A percentile compares a stretch with the other conserved stretches of the same genome.
phyloP scores from a whole-genome alignment of 148 eudicot genomes.

The Rheum nobile region DNA sequence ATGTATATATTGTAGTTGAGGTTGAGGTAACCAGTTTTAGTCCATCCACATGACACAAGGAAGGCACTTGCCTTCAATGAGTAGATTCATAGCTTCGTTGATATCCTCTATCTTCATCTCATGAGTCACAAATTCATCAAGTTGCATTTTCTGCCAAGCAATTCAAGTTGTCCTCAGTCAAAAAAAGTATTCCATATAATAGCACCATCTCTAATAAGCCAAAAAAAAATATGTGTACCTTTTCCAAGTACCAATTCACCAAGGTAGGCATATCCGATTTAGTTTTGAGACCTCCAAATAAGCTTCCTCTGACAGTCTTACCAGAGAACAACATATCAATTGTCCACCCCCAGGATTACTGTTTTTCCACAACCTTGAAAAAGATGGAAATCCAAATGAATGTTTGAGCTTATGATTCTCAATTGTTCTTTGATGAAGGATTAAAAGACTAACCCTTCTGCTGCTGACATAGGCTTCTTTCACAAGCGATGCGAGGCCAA shows the following conservation, averaged over 20 bases:
- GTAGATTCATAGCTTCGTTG: conserved; percentile 67
- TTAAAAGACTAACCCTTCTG: conserved; percentile 29
- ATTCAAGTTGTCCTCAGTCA: background rate
- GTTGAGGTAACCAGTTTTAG: background rate
- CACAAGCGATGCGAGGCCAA: conserved; percentile 51
- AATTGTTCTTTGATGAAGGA: background rate
- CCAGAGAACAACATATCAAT: conserved; percentile 12
- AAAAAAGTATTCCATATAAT: background rate
- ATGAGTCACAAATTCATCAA: conserved; percentile 66
- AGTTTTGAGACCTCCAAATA: conserved; percentile 22
- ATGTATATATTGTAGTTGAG: background rate
- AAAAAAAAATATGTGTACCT: conserved; percentile 4
- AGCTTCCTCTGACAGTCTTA: conserved; percentile 15
- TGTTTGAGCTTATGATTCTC: background rate
- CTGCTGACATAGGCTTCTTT: conserved; percentile 59
- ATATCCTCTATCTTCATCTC: conserved; percentile 64
- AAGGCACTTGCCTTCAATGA: conserved; percentile 50
- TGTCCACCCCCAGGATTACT: conserved; percentile 17
- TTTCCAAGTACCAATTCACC: conserved; percentile 19
- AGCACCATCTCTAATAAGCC: background rate
- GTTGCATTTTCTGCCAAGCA: conserved; percentile 41
- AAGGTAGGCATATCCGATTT: conserved; percentile 18
- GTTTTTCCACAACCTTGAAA: conserved; percentile 24
- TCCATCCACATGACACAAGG: conserved; percentile 75
- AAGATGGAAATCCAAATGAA: background rate